Base-by-base conservation (phyloP, 139 green algal genomes). In the Tetradesmus obliquus region DNA sequence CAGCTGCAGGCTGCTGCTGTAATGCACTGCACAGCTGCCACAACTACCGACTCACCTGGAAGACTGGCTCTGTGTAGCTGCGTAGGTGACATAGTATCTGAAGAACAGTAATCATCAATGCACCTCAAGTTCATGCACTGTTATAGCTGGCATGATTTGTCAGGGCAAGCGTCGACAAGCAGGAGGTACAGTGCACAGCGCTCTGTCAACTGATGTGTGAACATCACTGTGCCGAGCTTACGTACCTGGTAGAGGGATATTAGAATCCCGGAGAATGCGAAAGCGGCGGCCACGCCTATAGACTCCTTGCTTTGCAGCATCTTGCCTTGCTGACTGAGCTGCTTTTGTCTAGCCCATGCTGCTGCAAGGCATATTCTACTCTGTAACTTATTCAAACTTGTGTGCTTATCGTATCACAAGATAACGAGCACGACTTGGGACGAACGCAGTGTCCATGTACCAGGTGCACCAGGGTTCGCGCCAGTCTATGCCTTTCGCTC, bases 61-160 rank as follows among this genome's bases (percentile, higher is more conserved):
- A 99, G 19, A 97, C 88, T 0, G 98, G 98, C 89, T 99, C 94
- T 4, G 97, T 99, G 91, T 99, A 99, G 90, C 99, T 96, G 19
- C 95, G 91, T 8, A 99, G 88, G 91, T 99, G 98, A 53, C 93
- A 93, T 2, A 97, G 84, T 88, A 99, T 99, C 95, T 99, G 97
- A 87, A 76, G 32, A 32, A 45, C 17, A 5, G 32, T 45, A 45
- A 45, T 45, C 32, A 45, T 0, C 32, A 45, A 45, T 45, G 32
- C 32, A 45, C 32, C 32, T 45, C 32, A 0, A 45, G 32, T 45
- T 45, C 32, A 45, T 45, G 32, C 32, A 45, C 32, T 45, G 32
- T 45, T 45, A 45, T 45, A 45, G 81, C 54, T 20, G 3, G 53
- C 81, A 51, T 86, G 66, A 17, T 10, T 76, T 24, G 17, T 5